Conservation (phyloP, 2,329 filamentous ascomycete genomes). For the Talaromyces sp. region DNA sequence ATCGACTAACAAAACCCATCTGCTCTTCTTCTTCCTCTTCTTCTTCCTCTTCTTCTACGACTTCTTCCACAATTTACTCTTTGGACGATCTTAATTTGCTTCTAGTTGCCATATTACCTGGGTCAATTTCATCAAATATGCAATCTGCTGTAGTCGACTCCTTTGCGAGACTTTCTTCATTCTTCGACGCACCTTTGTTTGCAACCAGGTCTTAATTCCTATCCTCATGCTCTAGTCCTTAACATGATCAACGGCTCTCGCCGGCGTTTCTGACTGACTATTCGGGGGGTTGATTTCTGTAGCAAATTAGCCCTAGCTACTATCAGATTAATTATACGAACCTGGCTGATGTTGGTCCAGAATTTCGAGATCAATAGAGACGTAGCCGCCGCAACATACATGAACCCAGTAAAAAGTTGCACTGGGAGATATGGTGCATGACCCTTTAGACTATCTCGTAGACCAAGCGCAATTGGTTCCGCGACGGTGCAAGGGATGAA, state of each 20-base stretch:
- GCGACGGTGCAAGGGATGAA: conserved; percentile 2
- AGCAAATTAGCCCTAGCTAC: background rate
- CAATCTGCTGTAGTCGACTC: background rate
- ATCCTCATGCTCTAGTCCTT: background rate
- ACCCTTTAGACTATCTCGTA: background rate
- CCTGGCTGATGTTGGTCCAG: background rate
- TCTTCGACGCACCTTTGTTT: background rate
- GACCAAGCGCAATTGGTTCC: background rate
- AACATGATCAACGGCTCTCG: background rate
- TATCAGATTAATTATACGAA: background rate
- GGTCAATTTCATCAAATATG: too few relatives aligned
- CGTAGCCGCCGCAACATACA: background rate
- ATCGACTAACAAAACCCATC: too few relatives aligned
- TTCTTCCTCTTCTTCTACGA: too few relatives aligned
- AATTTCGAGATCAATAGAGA: background rate
- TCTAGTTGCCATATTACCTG: too few relatives aligned
- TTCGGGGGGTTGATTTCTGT: background rate
- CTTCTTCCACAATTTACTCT: too few relatives aligned
- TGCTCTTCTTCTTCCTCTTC: too few relatives aligned
- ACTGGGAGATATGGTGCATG: background rate
- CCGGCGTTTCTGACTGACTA: background rate
- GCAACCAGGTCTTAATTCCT: background rate
- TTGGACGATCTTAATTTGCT: too few relatives aligned
- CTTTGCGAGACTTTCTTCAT: background rate
- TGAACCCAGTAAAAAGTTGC: background rate